Percentiles rank a stretch among this genome's conserved stretches.
These are phyloP conservation scores for Curvularia sp. DNA, from an alignment of 2,329 filamentous ascomycete species.

Conservation along the genomic window DNA sequence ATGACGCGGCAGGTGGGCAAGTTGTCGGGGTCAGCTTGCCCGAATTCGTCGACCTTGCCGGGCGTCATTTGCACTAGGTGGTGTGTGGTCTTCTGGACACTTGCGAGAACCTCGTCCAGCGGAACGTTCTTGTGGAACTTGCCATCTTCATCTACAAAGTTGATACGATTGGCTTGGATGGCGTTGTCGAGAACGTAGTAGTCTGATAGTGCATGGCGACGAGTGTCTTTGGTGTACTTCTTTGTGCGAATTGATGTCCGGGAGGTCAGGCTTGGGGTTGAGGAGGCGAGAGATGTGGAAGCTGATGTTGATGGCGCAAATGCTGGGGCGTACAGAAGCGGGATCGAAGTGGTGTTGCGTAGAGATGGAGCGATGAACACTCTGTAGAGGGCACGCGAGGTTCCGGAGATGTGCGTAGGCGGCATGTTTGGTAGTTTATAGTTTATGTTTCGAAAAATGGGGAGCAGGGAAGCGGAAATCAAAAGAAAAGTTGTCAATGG, in stretches of 20 bases:
- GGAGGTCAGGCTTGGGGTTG: slow-evolving; percentile 15
- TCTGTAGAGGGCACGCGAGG: slow-evolving; percentile 53
- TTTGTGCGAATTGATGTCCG: slow-evolving; percentile 29
- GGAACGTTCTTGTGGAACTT: slow-evolving; percentile 44
- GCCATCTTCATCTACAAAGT: slow-evolving; percentile 53
- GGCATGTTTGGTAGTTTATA: slow-evolving; percentile 29
- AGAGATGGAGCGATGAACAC: slow-evolving; percentile 53
- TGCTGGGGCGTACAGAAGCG: slow-evolving; percentile 28
- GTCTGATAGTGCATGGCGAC: slow-evolving; percentile 48
- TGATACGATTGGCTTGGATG: slow-evolving; percentile 55
- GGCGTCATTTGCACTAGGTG: slow-evolving; percentile 60
- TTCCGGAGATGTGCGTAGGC: slow-evolving; percentile 41
- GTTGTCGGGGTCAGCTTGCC: slow-evolving; percentile 50
- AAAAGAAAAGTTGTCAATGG: slow-evolving; percentile 2
- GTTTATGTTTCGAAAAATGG: neutral
- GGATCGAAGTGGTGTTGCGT: slow-evolving; percentile 25
- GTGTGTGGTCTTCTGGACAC: slow-evolving; percentile 58
- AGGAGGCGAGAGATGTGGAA: slow-evolving; percentile 8
- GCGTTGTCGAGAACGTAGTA: slow-evolving; percentile 57
- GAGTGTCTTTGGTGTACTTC: slow-evolving; percentile 36
- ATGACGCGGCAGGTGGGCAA: slow-evolving; percentile 74
- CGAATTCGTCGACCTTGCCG: slow-evolving; percentile 31
- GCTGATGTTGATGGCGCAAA: slow-evolving; percentile 23
- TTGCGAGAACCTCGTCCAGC: slow-evolving; percentile 50
- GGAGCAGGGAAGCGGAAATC: neutral